phyloP scores from a whole-genome alignment of 768 basidiomycete species.

The Podaxis pistillaris region DNA sequence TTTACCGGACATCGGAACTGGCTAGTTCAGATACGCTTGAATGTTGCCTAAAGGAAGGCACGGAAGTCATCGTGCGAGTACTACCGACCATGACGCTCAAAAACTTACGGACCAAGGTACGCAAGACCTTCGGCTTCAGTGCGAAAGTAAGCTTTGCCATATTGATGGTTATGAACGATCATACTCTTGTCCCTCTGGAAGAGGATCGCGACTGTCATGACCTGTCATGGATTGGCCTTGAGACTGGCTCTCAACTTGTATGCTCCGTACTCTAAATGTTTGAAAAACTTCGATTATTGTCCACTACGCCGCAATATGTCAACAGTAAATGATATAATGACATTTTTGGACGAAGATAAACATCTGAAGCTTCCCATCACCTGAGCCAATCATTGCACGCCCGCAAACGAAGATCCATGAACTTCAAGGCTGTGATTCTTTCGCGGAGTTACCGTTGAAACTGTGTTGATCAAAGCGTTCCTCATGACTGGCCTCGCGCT shows the following conservation, averaged over 20 bases:
- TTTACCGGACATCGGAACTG: constrained; percentile 19
- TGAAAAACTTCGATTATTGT: constrained; percentile 6
- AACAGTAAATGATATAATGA: not conserved
- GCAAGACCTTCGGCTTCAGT: constrained; percentile 43
- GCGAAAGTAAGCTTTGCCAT: constrained; percentile 36
- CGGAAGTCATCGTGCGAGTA: constrained; percentile 42
- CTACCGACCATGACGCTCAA: constrained; percentile 70
- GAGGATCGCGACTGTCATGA: constrained; percentile 48
- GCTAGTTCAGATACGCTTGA: not conserved
- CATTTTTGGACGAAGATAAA: not conserved
- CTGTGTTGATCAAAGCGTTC: constrained; percentile 20
- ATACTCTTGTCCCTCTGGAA: constrained; percentile 43
- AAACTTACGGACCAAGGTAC: constrained; percentile 60
- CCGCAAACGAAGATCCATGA: not conserved
- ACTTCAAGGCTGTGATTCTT: constrained; percentile 11
- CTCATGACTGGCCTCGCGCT: constrained; percentile 31
- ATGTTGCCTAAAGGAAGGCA: constrained; percentile 18
- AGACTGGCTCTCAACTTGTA: constrained; percentile 45
- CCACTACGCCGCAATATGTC: constrained; percentile 1
- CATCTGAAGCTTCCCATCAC: not conserved
- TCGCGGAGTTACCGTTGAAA: constrained; percentile 17
- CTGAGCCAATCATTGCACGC: not conserved
- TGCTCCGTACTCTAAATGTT: constrained; percentile 25
- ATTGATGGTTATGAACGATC: constrained; percentile 58
- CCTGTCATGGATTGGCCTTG: constrained; percentile 72